A percentile compares a stretch with the other conserved stretches of the same genome.
Evolutionary conservation across 768 basidiomycete species (phyloP).

Genomic region (Chlorophyllum brunneum): DNA sequence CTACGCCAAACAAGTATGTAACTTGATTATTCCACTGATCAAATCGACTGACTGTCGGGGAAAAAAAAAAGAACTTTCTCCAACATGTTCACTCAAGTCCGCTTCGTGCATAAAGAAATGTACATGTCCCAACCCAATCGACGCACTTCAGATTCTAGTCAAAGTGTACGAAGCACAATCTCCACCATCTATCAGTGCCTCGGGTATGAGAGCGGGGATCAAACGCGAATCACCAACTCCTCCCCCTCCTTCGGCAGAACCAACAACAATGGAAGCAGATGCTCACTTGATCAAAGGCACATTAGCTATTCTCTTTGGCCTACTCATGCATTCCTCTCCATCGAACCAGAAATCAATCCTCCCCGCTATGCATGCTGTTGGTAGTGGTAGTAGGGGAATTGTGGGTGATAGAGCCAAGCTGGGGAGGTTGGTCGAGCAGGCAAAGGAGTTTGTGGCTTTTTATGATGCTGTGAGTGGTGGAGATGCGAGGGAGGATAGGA

Average conservation of each 20-base stretch:
- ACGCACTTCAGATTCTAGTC: conserved; percentile 48
- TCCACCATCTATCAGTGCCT: conserved; percentile 18
- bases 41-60: not conserved
- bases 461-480: conserved; percentile 27
- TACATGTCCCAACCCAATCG: conserved; percentile 41
- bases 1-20: conserved; percentile 50
- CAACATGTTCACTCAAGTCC: conserved; percentile 43
- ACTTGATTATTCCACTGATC: not conserved
- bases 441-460: conserved; percentile 45
- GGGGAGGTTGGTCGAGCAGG: conserved; percentile 36
- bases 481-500: conserved; percentile 20
- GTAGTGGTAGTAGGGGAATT: not conserved
- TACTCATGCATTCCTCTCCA: conserved; percentile 39
- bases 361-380: conserved; percentile 21
- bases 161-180: conserved; percentile 42
- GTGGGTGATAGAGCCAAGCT: conserved; percentile 24
- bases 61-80: conserved; percentile 45
- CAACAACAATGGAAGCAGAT: conserved; percentile 29
- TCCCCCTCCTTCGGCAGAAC: conserved; percentile 16
- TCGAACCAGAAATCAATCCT: conserved; percentile 35
- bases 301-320: conserved; percentile 68
- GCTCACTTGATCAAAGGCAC: conserved; percentile 64
- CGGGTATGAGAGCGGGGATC: no score
- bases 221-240: conserved; percentile 16
- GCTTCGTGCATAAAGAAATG: conserved; percentile 51